Evolutionary conservation across 306 rosid species (phyloP), one percentile per base, ranked within the genome.

Genomic region (Vicia sativa): DNA sequence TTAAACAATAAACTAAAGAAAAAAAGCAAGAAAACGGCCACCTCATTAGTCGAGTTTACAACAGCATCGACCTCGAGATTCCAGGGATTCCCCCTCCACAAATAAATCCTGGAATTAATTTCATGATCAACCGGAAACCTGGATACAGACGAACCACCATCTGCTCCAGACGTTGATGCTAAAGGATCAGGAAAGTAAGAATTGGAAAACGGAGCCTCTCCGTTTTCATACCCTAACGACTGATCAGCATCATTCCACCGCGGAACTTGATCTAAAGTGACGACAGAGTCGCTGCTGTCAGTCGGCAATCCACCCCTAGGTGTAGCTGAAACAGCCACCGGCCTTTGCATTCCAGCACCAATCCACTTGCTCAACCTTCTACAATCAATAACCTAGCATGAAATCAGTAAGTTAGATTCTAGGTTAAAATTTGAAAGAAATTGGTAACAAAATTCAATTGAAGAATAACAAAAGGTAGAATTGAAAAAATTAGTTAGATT

Each of bases 1-100:
- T 34, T 28, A 28, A 31, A 61, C 72, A 25, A 59, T 19, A 49
- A 56, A 55, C 62, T 52, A 54, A 52, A 11, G 10, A n/a, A 63
- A 46, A 28, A 35, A 53, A 25, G 48, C 11, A 15, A 41, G 25
- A 26, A 4, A 62, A 9, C 11, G 45, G 85, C 63, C 29, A 90
- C 99, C 92, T 95, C 99, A 72, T 90, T 95, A 43, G 97, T 90
- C 2, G 99, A 88, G 81, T 95, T 95, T 60, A 95, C 97, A 49
- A 95, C 97, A 53, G 92, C 97, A 84, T 95, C 99, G 65, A 90
- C 99, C 82, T 91, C 99, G 35, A 95, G 93, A 75, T 88, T 95
- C 99, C 99, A 95, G 3, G 99, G 97, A 73, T 87, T 80, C 65
- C 99, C 99, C 76, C 97, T 85, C 99, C 99, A 95, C 62, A 95